Evolutionary conservation across 1,139 yeast species (phyloP).

Genomic region (Maudiozyma humilis): DNA sequence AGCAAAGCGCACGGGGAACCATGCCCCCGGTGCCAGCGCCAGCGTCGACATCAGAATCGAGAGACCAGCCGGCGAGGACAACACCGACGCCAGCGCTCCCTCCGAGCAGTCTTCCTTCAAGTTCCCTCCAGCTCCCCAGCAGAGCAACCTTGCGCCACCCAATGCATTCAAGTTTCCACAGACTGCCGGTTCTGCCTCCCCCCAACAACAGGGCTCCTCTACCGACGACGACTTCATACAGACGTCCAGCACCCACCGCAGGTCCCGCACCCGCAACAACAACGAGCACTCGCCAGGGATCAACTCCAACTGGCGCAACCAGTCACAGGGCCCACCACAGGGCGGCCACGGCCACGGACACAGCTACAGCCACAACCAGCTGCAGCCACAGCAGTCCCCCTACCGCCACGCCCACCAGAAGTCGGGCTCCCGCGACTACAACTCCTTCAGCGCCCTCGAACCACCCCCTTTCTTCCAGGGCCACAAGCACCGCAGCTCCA

Average conservation of each 20-base stretch:
- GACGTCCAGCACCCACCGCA: constrained; percentile 33
- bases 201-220: not conserved
- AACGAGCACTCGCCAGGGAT: constrained; percentile 41
- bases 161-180: constrained; percentile 19
- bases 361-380: constrained; percentile 13
- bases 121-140: constrained; percentile 43
- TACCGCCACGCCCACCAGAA: constrained; percentile 26
- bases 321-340: constrained; percentile 25
- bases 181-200: constrained; percentile 8
- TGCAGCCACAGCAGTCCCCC: constrained; percentile 21
- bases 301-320: constrained; percentile 58
- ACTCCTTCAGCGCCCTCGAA: constrained; percentile 35
- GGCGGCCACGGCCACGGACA: constrained; percentile 28
- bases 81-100: not conserved
- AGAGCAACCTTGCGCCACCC: constrained; percentile 15
- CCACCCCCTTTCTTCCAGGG: constrained; percentile 59
- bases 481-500: constrained; percentile 66
- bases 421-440: constrained; percentile 30
- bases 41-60: constrained; percentile 7
- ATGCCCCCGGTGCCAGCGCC: not conserved
- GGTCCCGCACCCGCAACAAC: constrained; percentile 30
- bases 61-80: constrained; percentile 5
- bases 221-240: constrained; percentile 28
- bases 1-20: constrained; percentile 43
- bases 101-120: constrained; percentile 33